Base-by-base conservation (phyloP, 352 stramenopile species). In the Pythium inflatum region DNA sequence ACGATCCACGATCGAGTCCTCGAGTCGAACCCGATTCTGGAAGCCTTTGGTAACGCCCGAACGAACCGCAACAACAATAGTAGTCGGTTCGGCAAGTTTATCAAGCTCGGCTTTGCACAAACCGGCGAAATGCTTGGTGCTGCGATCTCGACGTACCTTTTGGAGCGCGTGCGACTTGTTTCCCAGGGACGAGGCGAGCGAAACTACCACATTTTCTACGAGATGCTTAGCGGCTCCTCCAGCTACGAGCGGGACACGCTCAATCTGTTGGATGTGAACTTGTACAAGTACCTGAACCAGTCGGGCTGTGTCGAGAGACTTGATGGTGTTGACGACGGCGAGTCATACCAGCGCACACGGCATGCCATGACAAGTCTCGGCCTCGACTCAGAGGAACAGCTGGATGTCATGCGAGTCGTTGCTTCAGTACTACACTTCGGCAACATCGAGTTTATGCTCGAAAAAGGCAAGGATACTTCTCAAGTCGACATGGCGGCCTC, bases 141-240 rank as follows among this genome's bases (percentile, higher is more conserved):
- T 3, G 80, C 80, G 9, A 93, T 96, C 57, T 90, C 85, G 13
- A 98, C 95, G 16, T 99, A 99, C 58, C 71, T 99, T 25, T 74
- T 99, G 6, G 97, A 99, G 74, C 98, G 98, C 58, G 94, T 98
- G 12, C 87, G 97, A 18, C 77, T 99, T 5, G 91, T 99, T 28
- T 93, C 86, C 2, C 95, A 98, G 46, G 85, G 83, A 40, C 87
- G 95, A n/a, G 93, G 92, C 7, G 97, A 99, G 71, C 91, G 97
- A 31, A 99, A 98, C 62, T 99, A 98, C 76, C 97, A 99, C 71
- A 97, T 99, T 62, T 99, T 99, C 66, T 99, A 99, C 73, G 95
- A 99, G 75, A 82, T 98, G 65, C 83, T 89, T 69, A 74, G 79
- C n/a, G 94, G 94, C 16, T 87, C 85, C 2, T 91, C 78, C 2